Evolutionary conservation across 1,284 basidiomycete species (phyloP).

Genomic region (Abortiporus biennis): DNA sequence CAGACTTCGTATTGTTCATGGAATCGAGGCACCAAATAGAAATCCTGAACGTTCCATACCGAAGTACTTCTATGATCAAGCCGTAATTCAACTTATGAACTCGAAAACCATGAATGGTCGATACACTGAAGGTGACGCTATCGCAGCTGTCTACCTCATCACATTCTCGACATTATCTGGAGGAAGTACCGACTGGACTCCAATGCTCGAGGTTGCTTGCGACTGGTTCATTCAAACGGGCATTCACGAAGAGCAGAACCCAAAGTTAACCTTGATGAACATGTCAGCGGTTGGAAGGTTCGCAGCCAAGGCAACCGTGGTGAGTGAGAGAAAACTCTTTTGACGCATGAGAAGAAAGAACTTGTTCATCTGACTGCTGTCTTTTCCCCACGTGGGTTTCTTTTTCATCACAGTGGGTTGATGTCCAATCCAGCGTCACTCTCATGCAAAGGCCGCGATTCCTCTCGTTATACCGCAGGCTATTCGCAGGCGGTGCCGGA

Average conservation of each 20-base stretch:
- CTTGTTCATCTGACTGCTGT: too few species aligned
- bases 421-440: slow-evolving; percentile 65
- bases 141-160: slow-evolving; percentile 69
- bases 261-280: slow-evolving; percentile 45
- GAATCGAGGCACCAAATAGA: slow-evolving; percentile 46
- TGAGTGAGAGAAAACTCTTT: slow-evolving; percentile 38
- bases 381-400: too few species aligned
- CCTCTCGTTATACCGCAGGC: slow-evolving; percentile 54
- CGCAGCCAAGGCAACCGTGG: slow-evolving; percentile 65
- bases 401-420: slow-evolving; percentile 52
- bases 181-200: slow-evolving; percentile 58
- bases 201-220: slow-evolving; percentile 56
- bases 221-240: slow-evolving; percentile 68
- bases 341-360: too few species aligned
- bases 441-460: slow-evolving; percentile 58
- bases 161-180: slow-evolving; percentile 63
- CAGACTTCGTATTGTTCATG: slow-evolving; percentile 53
- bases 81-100: slow-evolving; percentile 45
- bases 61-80: slow-evolving; percentile 62
- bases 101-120: slow-evolving; percentile 42
- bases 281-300: slow-evolving; percentile 48
- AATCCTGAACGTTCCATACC: slow-evolving; percentile 53
- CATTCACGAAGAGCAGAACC: slow-evolving; percentile 55
- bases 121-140: slow-evolving; percentile 60
- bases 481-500: slow-evolving; percentile 37